These are phyloP conservation scores for Trametes cingulata DNA, from an alignment of 768 basidiomycete species.

Conservation along the genomic window DNA sequence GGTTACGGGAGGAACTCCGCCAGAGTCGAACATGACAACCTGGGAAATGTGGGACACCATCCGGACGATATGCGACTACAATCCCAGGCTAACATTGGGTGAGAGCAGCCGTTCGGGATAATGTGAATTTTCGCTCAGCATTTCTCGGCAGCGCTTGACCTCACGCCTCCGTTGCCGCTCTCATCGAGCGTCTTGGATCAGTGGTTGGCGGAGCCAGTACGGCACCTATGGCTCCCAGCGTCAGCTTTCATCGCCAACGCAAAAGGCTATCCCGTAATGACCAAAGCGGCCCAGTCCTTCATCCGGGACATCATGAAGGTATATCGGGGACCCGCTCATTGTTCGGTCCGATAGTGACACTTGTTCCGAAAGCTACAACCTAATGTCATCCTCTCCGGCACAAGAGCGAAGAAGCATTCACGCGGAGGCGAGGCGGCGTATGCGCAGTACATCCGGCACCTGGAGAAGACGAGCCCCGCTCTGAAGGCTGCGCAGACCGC, in stretches of 20 bases:
- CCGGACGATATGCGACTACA: slow-evolving; percentile 85
- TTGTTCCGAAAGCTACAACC: slow-evolving; percentile 76
- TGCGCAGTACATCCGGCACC: slow-evolving; percentile 81
- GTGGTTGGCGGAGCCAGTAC: slow-evolving; percentile 94
- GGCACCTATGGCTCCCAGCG: slow-evolving; percentile 84
- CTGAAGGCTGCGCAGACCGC: slow-evolving; percentile 62
- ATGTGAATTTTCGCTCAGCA: slow-evolving; percentile 4
- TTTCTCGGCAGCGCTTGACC: slow-evolving; percentile 73
- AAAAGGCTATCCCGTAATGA: slow-evolving; percentile 95
- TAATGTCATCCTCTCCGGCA: slow-evolving; percentile 78
- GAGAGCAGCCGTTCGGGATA: slow-evolving; percentile 29
- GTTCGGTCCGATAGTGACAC: too few species aligned
- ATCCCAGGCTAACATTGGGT: slow-evolving; percentile 73
- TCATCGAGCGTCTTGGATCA: slow-evolving; percentile 74
- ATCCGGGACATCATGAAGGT: slow-evolving; percentile 88
- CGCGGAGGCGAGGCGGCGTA: slow-evolving; percentile 87
- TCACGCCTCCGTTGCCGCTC: slow-evolving; percentile 84
- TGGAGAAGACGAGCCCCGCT: slow-evolving; percentile 75
- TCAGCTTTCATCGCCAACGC: slow-evolving; percentile 92
- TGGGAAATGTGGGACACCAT: slow-evolving; percentile 99
- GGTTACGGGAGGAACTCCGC: slow-evolving; percentile 7
- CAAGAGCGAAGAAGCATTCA: slow-evolving; percentile 61
- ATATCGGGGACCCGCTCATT: slow-evolving; percentile 31
- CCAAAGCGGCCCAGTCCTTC: slow-evolving; percentile 90
- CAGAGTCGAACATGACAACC: slow-evolving; percentile 43